A percentile compares a stretch with the other conserved stretches of the same genome.
These are phyloP conservation scores for Didymella exigua DNA, from an alignment of 2,329 filamentous ascomycete species.

Conservation along the genomic window DNA sequence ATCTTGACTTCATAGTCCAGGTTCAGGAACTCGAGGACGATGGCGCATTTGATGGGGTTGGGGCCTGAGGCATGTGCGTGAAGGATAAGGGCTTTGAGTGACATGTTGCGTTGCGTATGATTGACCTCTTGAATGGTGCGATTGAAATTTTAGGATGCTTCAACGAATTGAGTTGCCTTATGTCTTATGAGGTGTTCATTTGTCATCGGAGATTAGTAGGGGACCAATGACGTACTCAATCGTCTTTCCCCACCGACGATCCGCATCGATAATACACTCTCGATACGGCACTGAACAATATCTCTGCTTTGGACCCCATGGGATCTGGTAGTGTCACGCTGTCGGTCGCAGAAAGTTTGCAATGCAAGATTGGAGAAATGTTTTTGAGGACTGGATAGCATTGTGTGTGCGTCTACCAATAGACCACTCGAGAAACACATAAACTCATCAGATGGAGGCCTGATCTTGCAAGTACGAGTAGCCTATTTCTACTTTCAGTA, in stretches of 20 bases:
- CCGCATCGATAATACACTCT: neutral
- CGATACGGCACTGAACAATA: neutral
- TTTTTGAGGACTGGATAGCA: neutral
- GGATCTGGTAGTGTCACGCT: no score
- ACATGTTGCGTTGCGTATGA: neutral
- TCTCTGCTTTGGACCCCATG: no score
- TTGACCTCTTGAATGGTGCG: neutral
- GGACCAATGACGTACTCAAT: constrained; percentile 1
- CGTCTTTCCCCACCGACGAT: constrained; percentile 5
- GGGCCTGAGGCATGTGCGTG: constrained; percentile 34
- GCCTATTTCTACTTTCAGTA: neutral
- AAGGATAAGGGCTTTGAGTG: constrained; percentile 22
- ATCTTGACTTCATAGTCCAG: constrained; percentile 49
- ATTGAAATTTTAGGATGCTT: neutral
- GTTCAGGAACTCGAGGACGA: constrained; percentile 53
- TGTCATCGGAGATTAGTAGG: constrained; percentile 1
- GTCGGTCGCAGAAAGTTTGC: neutral
- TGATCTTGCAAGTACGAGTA: neutral
- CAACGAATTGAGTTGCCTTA: neutral
- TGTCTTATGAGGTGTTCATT: neutral
- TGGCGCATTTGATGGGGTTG: constrained; percentile 53
- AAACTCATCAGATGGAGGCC: no score
- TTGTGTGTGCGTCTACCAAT: neutral
- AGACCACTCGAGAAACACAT: no score
- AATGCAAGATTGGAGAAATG: neutral